Evolutionary conservation across 2,329 filamentous ascomycete species (phyloP).

Genomic region (Ascochyta clinopodiicola): DNA sequence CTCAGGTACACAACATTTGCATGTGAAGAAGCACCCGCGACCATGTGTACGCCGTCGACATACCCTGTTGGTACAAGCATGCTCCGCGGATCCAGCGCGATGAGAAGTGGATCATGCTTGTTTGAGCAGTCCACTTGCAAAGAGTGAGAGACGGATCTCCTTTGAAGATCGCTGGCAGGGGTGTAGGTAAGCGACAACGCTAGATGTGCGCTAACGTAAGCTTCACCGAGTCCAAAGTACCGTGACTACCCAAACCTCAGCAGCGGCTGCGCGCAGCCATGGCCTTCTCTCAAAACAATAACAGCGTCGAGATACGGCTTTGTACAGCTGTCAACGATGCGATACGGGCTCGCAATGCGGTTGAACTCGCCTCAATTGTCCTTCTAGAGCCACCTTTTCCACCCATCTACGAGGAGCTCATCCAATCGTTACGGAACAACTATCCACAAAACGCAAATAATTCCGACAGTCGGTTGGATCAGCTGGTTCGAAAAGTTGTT

Average conservation of each 20-base stretch:
- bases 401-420: constrained; percentile 38
- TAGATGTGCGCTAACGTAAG: constrained; percentile 4
- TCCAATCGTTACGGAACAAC: constrained; percentile 31
- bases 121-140: no score
- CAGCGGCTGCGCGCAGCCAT: constrained; percentile 22
- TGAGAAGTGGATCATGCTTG: no score
- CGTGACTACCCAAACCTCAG: constrained; percentile 15
- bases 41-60: neutral
- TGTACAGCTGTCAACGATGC: constrained; percentile 39
- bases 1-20: constrained; percentile 13
- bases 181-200: constrained; percentile 14
- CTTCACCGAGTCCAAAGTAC: neutral
- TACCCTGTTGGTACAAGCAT: neutral
- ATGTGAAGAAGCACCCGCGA: constrained; percentile 26
- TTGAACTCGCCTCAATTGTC: constrained; percentile 36
- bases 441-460: constrained; percentile 29
- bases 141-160: neutral
- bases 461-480: constrained; percentile 33
- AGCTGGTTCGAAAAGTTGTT: constrained; percentile 32
- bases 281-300: constrained; percentile 30
- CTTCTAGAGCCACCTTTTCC: constrained; percentile 40
- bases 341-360: constrained; percentile 29
- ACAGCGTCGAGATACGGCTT: constrained; percentile 34
- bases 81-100: neutral
- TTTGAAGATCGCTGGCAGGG: constrained; percentile 8